Percentiles rank a stretch among this genome's conserved stretches.
Conservation (phyloP, 2,329 filamentous ascomycete genomes). For the Trichophyton equinum region DNA sequence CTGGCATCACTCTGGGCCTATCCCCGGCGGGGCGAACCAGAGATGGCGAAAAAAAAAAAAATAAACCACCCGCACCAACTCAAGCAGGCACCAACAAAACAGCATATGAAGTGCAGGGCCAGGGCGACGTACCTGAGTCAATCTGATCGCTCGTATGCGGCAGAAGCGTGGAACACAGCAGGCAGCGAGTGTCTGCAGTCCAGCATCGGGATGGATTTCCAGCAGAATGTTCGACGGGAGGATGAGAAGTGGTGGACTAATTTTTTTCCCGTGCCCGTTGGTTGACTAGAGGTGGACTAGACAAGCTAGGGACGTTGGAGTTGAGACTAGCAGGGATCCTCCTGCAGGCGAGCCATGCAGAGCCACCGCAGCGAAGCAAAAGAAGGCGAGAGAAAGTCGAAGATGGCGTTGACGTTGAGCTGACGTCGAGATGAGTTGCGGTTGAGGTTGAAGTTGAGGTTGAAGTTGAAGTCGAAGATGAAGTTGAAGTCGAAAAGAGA, state of each 20-base stretch:
- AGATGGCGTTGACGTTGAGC: neutral
- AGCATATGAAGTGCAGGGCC: neutral
- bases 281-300: too few relatives aligned
- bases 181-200: neutral
- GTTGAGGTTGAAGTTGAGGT: neutral
- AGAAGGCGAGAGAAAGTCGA: neutral
- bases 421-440: too few relatives aligned
- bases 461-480: neutral
- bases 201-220: slow-evolving; percentile 1
- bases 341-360: neutral
- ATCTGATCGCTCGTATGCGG: slow-evolving; percentile 4
- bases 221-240: too few relatives aligned
- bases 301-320: neutral
- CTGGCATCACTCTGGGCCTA: neutral
- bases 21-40: neutral
- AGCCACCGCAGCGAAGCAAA: neutral
- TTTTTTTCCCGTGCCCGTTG: neutral
- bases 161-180: slow-evolving; percentile 1
- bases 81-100: neutral
- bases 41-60: neutral
- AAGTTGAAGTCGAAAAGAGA: neutral
- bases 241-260: neutral
- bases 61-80: neutral
- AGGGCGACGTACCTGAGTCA: neutral
- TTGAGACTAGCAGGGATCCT: neutral